Conservation (phyloP, 2,329 filamentous ascomycete genomes). For the Xylaria sp. region DNA sequence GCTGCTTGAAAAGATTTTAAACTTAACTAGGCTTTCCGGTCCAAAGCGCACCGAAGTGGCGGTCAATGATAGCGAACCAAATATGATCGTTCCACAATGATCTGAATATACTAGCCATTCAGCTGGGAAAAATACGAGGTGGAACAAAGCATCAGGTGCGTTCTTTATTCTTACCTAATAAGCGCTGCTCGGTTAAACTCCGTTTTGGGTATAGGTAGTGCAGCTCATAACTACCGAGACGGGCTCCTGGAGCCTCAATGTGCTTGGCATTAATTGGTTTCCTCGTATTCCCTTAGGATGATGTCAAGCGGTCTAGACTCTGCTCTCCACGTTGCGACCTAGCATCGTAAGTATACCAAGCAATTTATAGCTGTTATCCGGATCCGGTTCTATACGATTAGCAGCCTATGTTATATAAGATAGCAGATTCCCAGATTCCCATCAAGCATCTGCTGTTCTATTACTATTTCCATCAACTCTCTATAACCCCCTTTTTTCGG, state of each 20-base stretch:
- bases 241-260: conserved; percentile 9
- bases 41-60: background rate
- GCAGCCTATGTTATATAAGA: conserved; percentile 13
- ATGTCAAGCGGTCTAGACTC: conserved; percentile 13
- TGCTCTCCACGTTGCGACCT: background rate
- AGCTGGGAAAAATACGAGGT: conserved; percentile 25
- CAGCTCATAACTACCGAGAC: conserved; percentile 9
- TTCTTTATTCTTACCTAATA: background rate
- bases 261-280: conserved; percentile 16
- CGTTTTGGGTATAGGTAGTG: background rate
- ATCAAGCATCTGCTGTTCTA: background rate
- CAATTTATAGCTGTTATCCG: background rate
- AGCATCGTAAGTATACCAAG: background rate
- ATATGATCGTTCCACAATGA: background rate
- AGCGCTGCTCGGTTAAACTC: background rate
- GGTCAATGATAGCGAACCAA: background rate
- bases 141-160: conserved; percentile 1
- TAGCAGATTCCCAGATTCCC: background rate
- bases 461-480: conserved; percentile 1
- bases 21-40: background rate
- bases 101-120: background rate
- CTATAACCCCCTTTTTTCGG: background rate
- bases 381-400: background rate
- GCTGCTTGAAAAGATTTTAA: background rate
- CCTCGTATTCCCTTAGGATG: conserved; percentile 22